phyloP scores from a whole-genome alignment of 768 basidiomycete species.

The Kwoniella heveanensis region DNA sequence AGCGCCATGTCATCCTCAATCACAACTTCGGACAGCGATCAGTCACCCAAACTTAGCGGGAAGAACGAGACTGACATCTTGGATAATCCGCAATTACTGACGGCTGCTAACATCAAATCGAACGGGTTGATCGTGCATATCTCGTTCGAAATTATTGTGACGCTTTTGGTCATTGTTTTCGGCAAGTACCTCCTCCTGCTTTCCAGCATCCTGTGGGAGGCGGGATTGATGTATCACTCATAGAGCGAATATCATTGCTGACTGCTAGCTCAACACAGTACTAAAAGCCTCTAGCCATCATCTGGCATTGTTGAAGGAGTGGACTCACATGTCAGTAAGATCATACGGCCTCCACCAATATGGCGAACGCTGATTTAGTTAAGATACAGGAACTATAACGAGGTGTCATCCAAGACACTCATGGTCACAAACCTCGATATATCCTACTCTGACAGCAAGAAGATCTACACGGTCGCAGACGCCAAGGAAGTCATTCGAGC shows the following conservation, averaged over 20 bases:
- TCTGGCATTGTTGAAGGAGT: conserved; percentile 16
- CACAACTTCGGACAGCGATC: neutral
- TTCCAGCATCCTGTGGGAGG: too few species aligned
- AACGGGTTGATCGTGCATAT: conserved; percentile 80
- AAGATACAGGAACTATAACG: conserved; percentile 35
- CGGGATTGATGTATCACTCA: too few species aligned
- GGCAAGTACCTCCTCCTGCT: conserved; percentile 31
- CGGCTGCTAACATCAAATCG: conserved; percentile 79
- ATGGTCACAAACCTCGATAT: conserved; percentile 42
- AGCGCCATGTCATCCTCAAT: neutral
- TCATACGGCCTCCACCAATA: neutral
- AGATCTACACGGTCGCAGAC: conserved; percentile 8
- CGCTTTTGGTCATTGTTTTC: conserved; percentile 49
- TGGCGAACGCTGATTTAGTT: conserved; percentile 2
- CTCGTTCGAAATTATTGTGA: conserved; percentile 78
- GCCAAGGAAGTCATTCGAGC: conserved; percentile 11
- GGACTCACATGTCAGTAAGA: conserved; percentile 29
- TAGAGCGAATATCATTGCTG: too few species aligned
- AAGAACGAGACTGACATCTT: conserved; percentile 19
- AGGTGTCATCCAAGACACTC: conserved; percentile 44
- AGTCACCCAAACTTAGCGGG: neutral
- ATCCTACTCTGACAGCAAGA: neutral
- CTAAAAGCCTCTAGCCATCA: conserved; percentile 22
- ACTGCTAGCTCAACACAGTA: conserved; percentile 8
- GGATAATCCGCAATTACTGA: conserved; percentile 60